phyloP scores from a whole-genome alignment of 345 rosid genomes.

The Laguncularia racemosa region DNA sequence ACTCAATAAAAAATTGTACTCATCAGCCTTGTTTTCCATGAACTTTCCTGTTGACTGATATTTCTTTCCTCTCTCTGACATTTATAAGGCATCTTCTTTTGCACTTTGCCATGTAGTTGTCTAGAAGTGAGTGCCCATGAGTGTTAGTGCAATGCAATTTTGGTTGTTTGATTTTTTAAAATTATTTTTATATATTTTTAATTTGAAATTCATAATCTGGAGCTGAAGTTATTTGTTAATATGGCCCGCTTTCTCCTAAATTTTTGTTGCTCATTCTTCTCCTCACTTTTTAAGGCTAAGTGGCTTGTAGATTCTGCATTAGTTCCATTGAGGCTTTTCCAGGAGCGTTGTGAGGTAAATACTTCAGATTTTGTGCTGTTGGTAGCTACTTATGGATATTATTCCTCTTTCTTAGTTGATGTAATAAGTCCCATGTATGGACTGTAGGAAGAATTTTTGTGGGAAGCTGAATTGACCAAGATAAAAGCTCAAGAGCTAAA shows the following conservation, averaged over 20 bases:
- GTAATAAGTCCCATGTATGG: slow-evolving; percentile 1
- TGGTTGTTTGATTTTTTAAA: too few relatives aligned
- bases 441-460: slow-evolving; percentile 86
- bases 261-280: neutral
- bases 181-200: too few relatives aligned
- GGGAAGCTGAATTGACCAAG: slow-evolving; percentile 98
- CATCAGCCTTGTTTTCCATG: too few relatives aligned
- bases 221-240: neutral
- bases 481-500: slow-evolving; percentile 97
- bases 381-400: neutral
- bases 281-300: slow-evolving; percentile 58
- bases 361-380: slow-evolving; percentile 6
- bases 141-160: too few relatives aligned
- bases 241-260: neutral
- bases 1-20: too few relatives aligned
- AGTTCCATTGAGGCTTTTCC: slow-evolving; percentile 85
- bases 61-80: too few relatives aligned
- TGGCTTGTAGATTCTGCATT: slow-evolving; percentile 86
- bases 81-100: too few relatives aligned
- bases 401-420: slow-evolving; percentile 1
- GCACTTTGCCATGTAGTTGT: too few relatives aligned
- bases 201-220: too few relatives aligned
- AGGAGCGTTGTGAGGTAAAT: slow-evolving; percentile 88
- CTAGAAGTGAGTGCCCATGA: too few relatives aligned
- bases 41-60: too few relatives aligned